Base-by-base conservation (phyloP, 2,329 filamentous ascomycete species). In the Colletotrichum lindemuthianum region DNA sequence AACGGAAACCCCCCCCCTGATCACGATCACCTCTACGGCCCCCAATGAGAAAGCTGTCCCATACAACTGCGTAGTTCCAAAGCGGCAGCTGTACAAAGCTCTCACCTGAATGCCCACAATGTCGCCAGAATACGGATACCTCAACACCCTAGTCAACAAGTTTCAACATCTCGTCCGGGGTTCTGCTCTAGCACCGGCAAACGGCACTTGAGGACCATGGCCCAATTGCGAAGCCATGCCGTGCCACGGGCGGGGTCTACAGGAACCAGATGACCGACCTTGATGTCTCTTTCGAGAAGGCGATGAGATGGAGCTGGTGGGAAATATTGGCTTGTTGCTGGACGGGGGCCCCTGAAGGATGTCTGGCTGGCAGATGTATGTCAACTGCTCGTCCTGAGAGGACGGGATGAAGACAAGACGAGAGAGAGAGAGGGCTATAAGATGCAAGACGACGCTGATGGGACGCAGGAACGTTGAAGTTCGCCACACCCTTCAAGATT, bases 201-300 rank as follows among this genome's bases (percentile, higher is more conserved):
- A 34, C 58, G 58, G 58, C 58, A 57, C 40, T 56, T 32, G 52
- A 16, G 16, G 15, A 43, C 50, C 37, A 37, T 37, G 39, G 52
- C 41, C 63, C 63, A 65, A 65, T 63, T 52, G 52, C 47, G 47
- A 41, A 24, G 41, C 47, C 44, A n/a, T 32, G 58, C 52, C 45
- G 36, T 63, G 45, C 47, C 51, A 63, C 63, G 52, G 32, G 40
- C 58, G 47, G 52, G 59, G 47, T 48, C 11, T 13, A 65, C 36
- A 44, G 52, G 47, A 9, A 45, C 39, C 45, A 50, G 15, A 45
- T 58, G 55, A 50, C 45, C 33, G 52, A 55, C 36, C 50, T 45
- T n/a, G 33, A 15, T 39, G n/a, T 33, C 48, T 37, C 13, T 13
- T 16, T 32, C n/a, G n/a, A 39, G 32, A 34, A 7, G 36, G 13